phyloP scores from a whole-genome alignment of 139 green algal genomes.

The Closterium sp. region DNA sequence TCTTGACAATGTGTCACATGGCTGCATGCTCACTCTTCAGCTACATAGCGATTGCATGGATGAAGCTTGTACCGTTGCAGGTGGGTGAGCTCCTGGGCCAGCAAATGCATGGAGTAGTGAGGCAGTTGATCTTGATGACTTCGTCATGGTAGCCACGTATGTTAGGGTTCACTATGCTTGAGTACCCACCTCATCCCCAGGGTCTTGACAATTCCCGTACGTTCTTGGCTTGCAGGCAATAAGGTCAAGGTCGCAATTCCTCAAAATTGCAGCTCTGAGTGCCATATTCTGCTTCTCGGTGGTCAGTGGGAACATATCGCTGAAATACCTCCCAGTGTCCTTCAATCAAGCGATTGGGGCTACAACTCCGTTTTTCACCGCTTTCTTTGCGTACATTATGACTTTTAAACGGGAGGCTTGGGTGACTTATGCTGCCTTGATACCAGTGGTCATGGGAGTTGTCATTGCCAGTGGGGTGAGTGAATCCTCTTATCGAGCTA shows the following conservation, averaged over 20 bases:
- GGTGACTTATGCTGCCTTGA: slow-evolving; percentile 77
- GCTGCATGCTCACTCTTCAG: slow-evolving; percentile 73
- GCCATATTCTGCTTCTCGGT: slow-evolving; percentile 84
- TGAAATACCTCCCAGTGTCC: slow-evolving; percentile 83
- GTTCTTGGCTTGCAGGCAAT: slow-evolving; percentile 48
- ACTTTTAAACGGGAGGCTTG: slow-evolving; percentile 59
- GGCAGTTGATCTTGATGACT: not conserved
- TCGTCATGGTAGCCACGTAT: too few species aligned
- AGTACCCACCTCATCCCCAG: not conserved
- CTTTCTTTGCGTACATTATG: slow-evolving; percentile 71
- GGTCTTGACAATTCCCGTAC: not conserved
- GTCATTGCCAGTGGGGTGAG: slow-evolving; percentile 76
- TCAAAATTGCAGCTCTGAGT: slow-evolving; percentile 76
- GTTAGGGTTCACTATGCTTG: not conserved
- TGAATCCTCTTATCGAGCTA: not conserved
- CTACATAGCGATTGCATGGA: slow-evolving; percentile 54
- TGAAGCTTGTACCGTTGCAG: slow-evolving; percentile 52
- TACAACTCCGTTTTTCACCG: slow-evolving; percentile 94
- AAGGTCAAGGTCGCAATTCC: slow-evolving; percentile 66
- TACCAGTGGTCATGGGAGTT: slow-evolving; percentile 87
- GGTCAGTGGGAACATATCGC: slow-evolving; percentile 84
- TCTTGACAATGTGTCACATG: slow-evolving; percentile 95
- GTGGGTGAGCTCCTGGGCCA: not conserved
- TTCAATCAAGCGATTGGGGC: slow-evolving; percentile 94
- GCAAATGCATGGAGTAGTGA: not conserved